Base-by-base conservation (phyloP, 768 basidiomycete species). In the Chalciporus chontae region DNA sequence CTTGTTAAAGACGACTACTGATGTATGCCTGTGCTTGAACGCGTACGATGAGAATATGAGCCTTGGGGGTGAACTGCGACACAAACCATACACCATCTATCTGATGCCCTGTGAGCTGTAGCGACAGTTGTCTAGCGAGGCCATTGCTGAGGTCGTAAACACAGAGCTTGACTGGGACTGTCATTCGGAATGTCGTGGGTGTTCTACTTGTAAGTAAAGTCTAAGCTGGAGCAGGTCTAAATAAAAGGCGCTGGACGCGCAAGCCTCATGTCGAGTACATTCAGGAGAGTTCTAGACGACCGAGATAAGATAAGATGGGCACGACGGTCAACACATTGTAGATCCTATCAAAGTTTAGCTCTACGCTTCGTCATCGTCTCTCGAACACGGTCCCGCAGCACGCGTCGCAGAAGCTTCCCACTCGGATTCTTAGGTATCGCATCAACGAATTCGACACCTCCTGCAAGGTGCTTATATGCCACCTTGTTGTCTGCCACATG, bases 121-220 rank as follows among this genome's bases (percentile, higher is more conserved):
- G 70, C 6, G 92, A 94, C 31, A 96, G 71, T 52, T 83, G 79
- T 47, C 77, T 76, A 6, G 92, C 94, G 59, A 95, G 75, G 37
- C 94, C 94, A 61, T 85, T 83, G 68, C 85, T 93, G 46, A 95
- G 83, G 61, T 96, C 94, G 67, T 96, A 96, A 1, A 95, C 82
- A 62, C 94, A 93, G 21, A 96, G 77, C 57, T 90, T 74, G 15
- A 96, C 92, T 23, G 70, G 69, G 23, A 64, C 17, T 13, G 63
- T 51, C 62, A 63, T 63, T 47, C 7, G 15, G 27, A 17, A 10
- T 43, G 27, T 40, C 2, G 43, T 34, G 41, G 37, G 23, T 1
- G 27, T 19, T 43, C 29, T 43, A n/a, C n/a, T n/a, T n/a, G n/a
- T n/a, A 36, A 36, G 8, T 8, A 26, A 5, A 8, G 5, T 26